Evolutionary conservation across 2,329 filamentous ascomycete genomes (phyloP).

Genomic region (Aureobasidium vineae): DNA sequence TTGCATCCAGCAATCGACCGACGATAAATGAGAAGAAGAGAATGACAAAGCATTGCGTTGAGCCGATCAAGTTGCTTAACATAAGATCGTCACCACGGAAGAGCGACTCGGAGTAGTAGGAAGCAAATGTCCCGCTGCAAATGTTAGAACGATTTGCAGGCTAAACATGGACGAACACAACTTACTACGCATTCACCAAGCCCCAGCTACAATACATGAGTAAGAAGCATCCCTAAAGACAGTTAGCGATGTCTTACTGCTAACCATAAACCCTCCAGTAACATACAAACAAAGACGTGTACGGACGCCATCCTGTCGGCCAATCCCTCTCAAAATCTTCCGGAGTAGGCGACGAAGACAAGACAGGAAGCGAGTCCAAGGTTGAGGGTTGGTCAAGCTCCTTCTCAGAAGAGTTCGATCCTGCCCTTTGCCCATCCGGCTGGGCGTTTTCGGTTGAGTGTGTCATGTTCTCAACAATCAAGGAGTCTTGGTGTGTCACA

Average conservation of each 20-base stretch:
- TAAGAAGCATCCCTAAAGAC: slow-evolving; percentile 47
- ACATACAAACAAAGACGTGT: slow-evolving; percentile 41
- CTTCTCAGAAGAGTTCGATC: slow-evolving; percentile 1
- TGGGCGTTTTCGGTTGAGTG: not conserved
- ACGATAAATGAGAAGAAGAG: slow-evolving; percentile 47
- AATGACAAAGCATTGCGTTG: slow-evolving; percentile 50
- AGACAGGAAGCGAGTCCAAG: not conserved
- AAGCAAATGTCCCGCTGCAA: slow-evolving; percentile 47
- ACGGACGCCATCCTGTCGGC: slow-evolving; percentile 48
- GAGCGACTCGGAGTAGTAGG: slow-evolving; percentile 50
- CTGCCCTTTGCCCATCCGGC: not conserved
- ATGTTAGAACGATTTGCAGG: not conserved
- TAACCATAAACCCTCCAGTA: too few species aligned
- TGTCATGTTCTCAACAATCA: not conserved
- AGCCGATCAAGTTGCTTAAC: slow-evolving; percentile 49
- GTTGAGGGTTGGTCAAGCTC: not conserved
- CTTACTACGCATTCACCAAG: slow-evolving; percentile 48
- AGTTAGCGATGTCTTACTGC: not conserved
- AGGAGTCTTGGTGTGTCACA: not conserved
- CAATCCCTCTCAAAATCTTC: slow-evolving; percentile 41
- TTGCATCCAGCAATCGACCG: slow-evolving; percentile 52
- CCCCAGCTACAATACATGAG: slow-evolving; percentile 54
- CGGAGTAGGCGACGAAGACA: not conserved
- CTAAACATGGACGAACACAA: not conserved
- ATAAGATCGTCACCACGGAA: slow-evolving; percentile 44